These are phyloP conservation scores for Psilocybe azurescens DNA, from an alignment of 768 basidiomycete genomes.

Conservation along the genomic window DNA sequence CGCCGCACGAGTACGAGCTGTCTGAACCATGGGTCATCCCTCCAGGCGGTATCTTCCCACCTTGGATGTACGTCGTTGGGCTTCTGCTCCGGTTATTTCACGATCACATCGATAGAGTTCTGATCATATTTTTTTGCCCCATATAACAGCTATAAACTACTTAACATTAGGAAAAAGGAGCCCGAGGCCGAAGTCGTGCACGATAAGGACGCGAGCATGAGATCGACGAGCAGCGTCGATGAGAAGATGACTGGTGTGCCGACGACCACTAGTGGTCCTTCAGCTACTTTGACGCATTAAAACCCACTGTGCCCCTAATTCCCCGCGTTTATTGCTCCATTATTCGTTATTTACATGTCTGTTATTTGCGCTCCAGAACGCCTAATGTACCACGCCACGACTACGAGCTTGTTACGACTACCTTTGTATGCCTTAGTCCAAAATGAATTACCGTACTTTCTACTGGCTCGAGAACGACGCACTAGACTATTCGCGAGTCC, in stretches of 20 bases:
- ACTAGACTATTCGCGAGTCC: background rate
- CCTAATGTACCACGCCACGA: slow-evolving; percentile 5
- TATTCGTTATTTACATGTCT: background rate
- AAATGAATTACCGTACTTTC: background rate
- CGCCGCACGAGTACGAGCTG: slow-evolving; percentile 66
- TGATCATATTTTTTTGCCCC: too few species aligned
- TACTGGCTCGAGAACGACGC: background rate
- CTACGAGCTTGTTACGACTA: slow-evolving; percentile 4
- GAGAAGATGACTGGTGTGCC: background rate
- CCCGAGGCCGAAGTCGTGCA: background rate
- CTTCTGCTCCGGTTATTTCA: background rate
- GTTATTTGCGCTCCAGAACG: background rate
- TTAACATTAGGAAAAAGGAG: background rate
- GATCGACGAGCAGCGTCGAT: slow-evolving; percentile 12
- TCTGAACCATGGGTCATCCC: slow-evolving; percentile 77
- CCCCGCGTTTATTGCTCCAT: too few species aligned
- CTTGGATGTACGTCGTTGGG: slow-evolving; percentile 64
- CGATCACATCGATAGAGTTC: background rate
- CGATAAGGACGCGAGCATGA: background rate
- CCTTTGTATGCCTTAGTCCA: background rate
- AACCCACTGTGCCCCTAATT: background rate
- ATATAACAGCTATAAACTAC: slow-evolving; percentile 4
- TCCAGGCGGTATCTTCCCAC: slow-evolving; percentile 69
- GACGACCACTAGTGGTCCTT: too few species aligned
- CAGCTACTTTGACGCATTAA: background rate